Evolutionary conservation across 352 stramenopile genomes (phyloP).

Genomic region (Pythium oligandrum): DNA sequence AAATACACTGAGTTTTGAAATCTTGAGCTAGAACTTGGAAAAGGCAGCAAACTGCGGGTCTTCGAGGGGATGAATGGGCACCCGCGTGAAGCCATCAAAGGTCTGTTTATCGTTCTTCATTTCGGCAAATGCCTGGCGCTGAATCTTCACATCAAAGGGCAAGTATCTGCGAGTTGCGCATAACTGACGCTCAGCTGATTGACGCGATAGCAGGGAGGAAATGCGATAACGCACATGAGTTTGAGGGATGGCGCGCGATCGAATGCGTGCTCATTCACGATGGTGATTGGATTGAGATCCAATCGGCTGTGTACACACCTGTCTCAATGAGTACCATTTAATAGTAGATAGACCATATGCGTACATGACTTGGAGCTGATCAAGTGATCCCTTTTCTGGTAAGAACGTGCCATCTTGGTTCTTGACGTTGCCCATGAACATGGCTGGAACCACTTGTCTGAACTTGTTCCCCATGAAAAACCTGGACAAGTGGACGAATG

Average conservation of each 20-base stretch:
- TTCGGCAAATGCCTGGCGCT: conserved; percentile 66
- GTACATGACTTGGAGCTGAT: conserved; percentile 70
- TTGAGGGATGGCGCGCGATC: conserved; percentile 39
- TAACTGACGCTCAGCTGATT: background rate
- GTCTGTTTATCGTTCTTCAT: conserved; percentile 67
- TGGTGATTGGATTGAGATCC: conserved; percentile 62
- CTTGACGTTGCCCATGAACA: conserved; percentile 56
- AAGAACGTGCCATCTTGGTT: conserved; percentile 54
- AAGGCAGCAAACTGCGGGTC: conserved; percentile 67
- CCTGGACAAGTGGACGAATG: conserved; percentile 13
- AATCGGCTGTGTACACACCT: conserved; percentile 34
- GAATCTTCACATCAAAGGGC: conserved; percentile 69
- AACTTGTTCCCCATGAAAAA: conserved; percentile 74
- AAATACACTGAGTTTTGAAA: background rate
- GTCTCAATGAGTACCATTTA: conserved; percentile 1
- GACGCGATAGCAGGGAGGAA: too few species aligned
- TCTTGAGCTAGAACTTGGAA: conserved; percentile 15
- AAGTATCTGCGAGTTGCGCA: conserved; percentile 39
- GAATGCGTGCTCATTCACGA: conserved; percentile 80
- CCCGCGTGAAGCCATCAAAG: conserved; percentile 61
- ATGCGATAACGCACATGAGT: conserved; percentile 41
- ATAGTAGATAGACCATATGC: conserved; percentile 3
- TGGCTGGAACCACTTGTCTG: conserved; percentile 47
- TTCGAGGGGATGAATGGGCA: conserved; percentile 44
- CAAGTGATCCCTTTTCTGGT: conserved; percentile 31